Evolutionary conservation across 805 yeast genomes (phyloP), one percentile per base, ranked within the genome.

Genomic region (Pichia exigua): DNA sequence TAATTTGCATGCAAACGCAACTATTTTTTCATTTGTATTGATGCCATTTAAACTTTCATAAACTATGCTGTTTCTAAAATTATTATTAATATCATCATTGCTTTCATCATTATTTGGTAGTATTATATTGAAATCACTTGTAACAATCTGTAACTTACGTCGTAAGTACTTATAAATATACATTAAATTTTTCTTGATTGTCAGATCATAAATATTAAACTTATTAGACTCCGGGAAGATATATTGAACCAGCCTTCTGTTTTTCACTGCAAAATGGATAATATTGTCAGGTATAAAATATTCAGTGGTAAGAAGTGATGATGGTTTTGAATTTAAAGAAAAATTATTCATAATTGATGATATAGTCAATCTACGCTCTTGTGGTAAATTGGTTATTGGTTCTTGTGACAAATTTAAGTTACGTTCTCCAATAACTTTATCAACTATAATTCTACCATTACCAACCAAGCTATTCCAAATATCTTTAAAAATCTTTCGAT

Each of bases 221-320:
- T 30, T 27, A 13, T 41, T 49, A 2, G 60, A 61, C 24, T 59
- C 53, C 1, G 71, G 62, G 46, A 59, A 66, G 1, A 69, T 75
- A 59, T 75, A 83, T 59, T 88, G 97, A 18, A 88, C 81, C 15
- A 53, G 42, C 22, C 69, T 70, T 53, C 79, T 83, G 35, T 87
- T 79, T 66, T 87, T 90, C 72, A 81, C 91, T 24, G 90, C 76
- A 62, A 91, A 94, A 68, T 90, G 97, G 20, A n/a, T 20, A 18
- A 32, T 26, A 13, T 26, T 35, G 24, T 46, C 24, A 21, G 42
- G 17, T 18, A 40, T 20, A 20, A 20, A 10, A 10, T 20, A 18
- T 12, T 40, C 42, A 35, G 39, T 35, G 17, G 39, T 35, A 35
- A 35, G 17, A 5, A 20, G 20, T 4, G 20, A 17, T 35, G 39